Percentiles rank a stretch among this genome's conserved stretches.
These are phyloP conservation scores for Cladophialophora yegresii DNA, from an alignment of 2,329 filamentous ascomycete genomes.

Conservation along the genomic window DNA sequence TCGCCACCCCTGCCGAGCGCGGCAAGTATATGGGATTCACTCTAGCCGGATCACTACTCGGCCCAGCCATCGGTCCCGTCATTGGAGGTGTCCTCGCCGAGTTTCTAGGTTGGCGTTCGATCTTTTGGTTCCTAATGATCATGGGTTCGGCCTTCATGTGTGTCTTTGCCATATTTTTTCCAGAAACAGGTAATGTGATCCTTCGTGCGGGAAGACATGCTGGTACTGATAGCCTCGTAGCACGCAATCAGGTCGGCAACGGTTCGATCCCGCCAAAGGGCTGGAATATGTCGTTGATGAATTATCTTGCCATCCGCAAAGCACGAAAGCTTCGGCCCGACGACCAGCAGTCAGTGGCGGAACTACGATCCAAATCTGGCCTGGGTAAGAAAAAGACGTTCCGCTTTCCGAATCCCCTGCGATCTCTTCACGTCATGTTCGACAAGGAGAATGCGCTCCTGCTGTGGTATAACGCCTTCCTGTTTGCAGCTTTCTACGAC, in stretches of 20 bases:
- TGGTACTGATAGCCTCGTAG: slow-evolving; percentile 15
- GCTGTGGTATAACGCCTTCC: slow-evolving; percentile 44
- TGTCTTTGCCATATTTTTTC: slow-evolving; percentile 40
- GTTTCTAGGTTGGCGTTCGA: slow-evolving; percentile 54
- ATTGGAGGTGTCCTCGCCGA: slow-evolving; percentile 47
- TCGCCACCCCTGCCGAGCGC: slow-evolving; percentile 44
- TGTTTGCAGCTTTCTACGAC: slow-evolving; percentile 54
- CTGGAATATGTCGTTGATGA: slow-evolving; percentile 43
- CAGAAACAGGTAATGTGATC: slow-evolving; percentile 40
- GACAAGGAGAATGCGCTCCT: slow-evolving; percentile 44
- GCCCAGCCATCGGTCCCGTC: slow-evolving; percentile 51
- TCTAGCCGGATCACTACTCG: slow-evolving; percentile 43
- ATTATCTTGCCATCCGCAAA: slow-evolving; percentile 35
- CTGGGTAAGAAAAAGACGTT: slow-evolving; percentile 14
- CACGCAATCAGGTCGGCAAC: slow-evolving; percentile 43
- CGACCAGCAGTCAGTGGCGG: slow-evolving; percentile 5
- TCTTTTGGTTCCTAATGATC: slow-evolving; percentile 60
- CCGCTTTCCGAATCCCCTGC: slow-evolving; percentile 48
- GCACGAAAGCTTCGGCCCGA: slow-evolving; percentile 20
- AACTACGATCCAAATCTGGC: slow-evolving; percentile 3
- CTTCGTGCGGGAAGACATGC: not conserved
- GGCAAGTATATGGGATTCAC: slow-evolving; percentile 48
- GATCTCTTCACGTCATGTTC: slow-evolving; percentile 42
- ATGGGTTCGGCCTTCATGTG: slow-evolving; percentile 43
- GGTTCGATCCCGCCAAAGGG: slow-evolving; percentile 44